Evolutionary conservation across 768 basidiomycete species (phyloP), one percentile per base, ranked within the genome.

Genomic region (Agaricus sinodeliciosus): DNA sequence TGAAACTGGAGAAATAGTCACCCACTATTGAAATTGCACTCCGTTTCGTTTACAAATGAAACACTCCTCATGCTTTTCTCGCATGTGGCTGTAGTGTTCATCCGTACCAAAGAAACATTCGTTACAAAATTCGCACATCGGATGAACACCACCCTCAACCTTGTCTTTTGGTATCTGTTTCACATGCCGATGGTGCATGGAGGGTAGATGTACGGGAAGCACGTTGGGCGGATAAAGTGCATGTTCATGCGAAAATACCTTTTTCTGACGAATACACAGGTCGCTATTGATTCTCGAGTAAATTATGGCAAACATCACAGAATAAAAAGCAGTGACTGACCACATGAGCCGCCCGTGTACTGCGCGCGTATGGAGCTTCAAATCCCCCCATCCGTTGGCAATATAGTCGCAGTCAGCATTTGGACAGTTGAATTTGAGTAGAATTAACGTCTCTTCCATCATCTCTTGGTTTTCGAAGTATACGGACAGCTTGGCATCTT

Each of bases 211-310:
- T 3, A 80, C 54, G 6, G 79, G 73, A 3, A 95, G 66, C 5
- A 73, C 49, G 70, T 62, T 84, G 56, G 65, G 77, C 1, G 83
- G 74, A 64, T 95, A 99, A 25, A 96, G 65, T 1, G 84, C 80
- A 62, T 97, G 95, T 66, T 99, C 95, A 67, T 99, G 94, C 1
- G 90, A 76, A 65, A 99, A 99, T 36, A 98, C 87, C 60, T 96
- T 96, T 71, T 97, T 94, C 66, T 77, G 78, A 47, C 84, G 77
- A 51, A 93, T 83, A 64, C 96, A 99, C 1, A 99, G 65, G 59
- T 92, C 90, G 60, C 91, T 94, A 28, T 22, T 9, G 26, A 27
- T 2, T 27, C 26, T 1, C 37, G 39, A 27, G 43, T 40, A 37
- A 36, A 37, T 26, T 37, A 15, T 18, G 11, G 31, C 19, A 49